Conservation (phyloP, 495 filamentous ascomycete species). For the Darksidea phi region DNA sequence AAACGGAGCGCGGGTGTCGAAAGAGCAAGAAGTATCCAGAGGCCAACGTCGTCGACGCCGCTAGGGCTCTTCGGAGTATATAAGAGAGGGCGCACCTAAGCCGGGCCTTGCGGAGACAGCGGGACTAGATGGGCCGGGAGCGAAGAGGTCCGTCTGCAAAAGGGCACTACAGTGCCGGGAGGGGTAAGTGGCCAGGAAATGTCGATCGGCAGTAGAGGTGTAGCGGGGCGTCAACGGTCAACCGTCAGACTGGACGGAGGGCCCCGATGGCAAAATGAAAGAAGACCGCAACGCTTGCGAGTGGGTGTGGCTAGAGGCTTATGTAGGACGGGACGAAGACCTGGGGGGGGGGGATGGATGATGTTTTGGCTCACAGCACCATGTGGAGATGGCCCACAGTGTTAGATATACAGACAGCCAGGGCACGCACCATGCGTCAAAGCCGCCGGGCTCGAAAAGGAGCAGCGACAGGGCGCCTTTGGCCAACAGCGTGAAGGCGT, state of each 20-base stretch:
- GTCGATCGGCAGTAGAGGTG: slow-evolving; percentile 23
- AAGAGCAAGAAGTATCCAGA: background rate
- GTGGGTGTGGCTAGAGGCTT: background rate
- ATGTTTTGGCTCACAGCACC: slow-evolving; percentile 2
- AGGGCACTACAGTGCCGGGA: slow-evolving; percentile 22
- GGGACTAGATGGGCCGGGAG: slow-evolving; percentile 14
- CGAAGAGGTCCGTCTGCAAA: slow-evolving; percentile 13
- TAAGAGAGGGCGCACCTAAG: background rate
- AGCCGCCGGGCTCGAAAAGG: slow-evolving; percentile 4
- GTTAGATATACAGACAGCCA: slow-evolving; percentile 27
- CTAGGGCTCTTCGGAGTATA: slow-evolving; percentile 13
- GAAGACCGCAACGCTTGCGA: background rate
- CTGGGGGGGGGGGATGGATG: slow-evolving; percentile 8
- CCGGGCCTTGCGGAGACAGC: background rate
- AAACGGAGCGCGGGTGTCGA: slow-evolving; percentile 1
- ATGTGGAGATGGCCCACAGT: slow-evolving; percentile 16
- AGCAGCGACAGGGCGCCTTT: background rate
- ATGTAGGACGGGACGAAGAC: slow-evolving; percentile 10
- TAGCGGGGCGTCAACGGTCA: slow-evolving; percentile 34
- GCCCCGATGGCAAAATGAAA: slow-evolving; percentile 1
- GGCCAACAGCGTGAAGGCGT: background rate
- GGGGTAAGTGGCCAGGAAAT: slow-evolving; percentile 33
- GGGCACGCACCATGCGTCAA: slow-evolving; percentile 19
- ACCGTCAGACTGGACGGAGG: slow-evolving; percentile 30
- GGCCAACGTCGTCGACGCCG: slow-evolving; percentile 17